These are phyloP conservation scores for Monosporascus ibericus DNA, from an alignment of 2,329 filamentous ascomycete genomes.

Conservation along the genomic window DNA sequence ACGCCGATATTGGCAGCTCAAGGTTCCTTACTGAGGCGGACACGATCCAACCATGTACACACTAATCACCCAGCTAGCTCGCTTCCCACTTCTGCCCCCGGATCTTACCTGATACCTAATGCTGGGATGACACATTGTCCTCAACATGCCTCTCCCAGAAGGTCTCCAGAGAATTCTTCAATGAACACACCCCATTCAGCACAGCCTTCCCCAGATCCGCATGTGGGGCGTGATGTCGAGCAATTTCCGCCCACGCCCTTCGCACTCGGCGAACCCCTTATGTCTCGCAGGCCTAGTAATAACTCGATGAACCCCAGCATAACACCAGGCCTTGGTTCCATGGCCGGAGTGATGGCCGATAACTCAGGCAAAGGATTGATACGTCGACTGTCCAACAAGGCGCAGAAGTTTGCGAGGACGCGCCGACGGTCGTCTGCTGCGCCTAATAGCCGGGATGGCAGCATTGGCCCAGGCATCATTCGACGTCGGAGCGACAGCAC, in stretches of 20 bases:
- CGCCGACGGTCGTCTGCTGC: conserved; percentile 74
- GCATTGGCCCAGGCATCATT: conserved; percentile 82
- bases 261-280: conserved; percentile 67
- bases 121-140: conserved; percentile 52
- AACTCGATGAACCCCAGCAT: conserved; percentile 60
- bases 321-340: conserved; percentile 50
- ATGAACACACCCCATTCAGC: conserved; percentile 57
- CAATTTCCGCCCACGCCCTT: conserved; percentile 49
- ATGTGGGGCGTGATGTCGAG: conserved; percentile 49
- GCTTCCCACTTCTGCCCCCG: conserved; percentile 35
- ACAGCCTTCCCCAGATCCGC: conserved; percentile 60
- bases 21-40: conserved; percentile 32
- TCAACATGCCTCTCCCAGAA: conserved; percentile 49
- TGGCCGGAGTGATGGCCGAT: conserved; percentile 34
- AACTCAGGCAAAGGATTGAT: conserved; percentile 56
- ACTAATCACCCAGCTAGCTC: conserved; percentile 35
- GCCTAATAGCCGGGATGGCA: conserved; percentile 74
- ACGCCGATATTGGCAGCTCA: conserved; percentile 38
- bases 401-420: conserved; percentile 60
- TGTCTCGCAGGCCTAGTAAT: conserved; percentile 52
- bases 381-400: conserved; percentile 76
- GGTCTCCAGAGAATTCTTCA: conserved; percentile 47
- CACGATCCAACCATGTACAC: conserved; percentile 42
- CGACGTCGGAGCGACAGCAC: conserved; percentile 87
- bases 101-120: conserved; percentile 46